Evolutionary conservation across 192 early-diverging fungal genomes (phyloP).

Genomic region (Coemansia sp.): DNA sequence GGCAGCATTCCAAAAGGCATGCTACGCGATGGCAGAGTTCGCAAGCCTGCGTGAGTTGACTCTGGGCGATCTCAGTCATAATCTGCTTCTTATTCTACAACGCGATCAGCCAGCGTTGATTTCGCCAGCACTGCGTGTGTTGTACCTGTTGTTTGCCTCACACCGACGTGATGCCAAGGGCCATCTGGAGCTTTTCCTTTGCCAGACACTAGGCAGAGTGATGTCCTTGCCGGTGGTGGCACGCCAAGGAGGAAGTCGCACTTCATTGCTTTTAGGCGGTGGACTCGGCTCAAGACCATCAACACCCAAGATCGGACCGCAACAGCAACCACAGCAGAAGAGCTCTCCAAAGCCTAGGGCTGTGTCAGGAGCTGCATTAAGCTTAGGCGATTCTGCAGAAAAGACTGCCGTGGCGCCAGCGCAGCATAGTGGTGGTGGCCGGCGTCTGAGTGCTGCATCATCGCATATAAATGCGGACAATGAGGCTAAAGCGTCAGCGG

Average conservation of each 20-base stretch:
- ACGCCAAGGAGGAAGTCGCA: conserved; percentile 30
- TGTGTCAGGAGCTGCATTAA: neutral
- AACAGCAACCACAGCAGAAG: conserved; percentile 7
- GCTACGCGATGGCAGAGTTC: conserved; percentile 67
- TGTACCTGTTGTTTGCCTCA: conserved; percentile 54
- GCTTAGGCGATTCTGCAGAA: neutral
- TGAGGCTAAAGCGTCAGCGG: neutral
- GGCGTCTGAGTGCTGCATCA: conserved; percentile 20
- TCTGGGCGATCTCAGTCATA: conserved; percentile 80
- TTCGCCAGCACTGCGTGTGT: conserved; percentile 48
- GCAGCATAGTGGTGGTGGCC: conserved; percentile 7
- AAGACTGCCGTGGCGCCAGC: conserved; percentile 1
- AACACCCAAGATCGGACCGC: conserved; percentile 23
- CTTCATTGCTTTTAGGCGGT: conserved; percentile 15
- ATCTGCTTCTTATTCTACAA: conserved; percentile 72
- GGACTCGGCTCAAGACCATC: conserved; percentile 8
- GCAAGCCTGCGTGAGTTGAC: conserved; percentile 67
- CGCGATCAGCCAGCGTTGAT: conserved; percentile 36
- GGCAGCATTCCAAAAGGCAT: conserved; percentile 83
- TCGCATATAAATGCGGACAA: neutral
- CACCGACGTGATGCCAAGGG: conserved; percentile 40
- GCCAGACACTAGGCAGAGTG: conserved; percentile 45
- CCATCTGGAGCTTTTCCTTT: conserved; percentile 53
- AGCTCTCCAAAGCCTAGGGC: neutral
- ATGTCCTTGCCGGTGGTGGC: conserved; percentile 33